Evolutionary conservation across 179 eudicot genomes (phyloP), one percentile per base, ranked within the genome.

Genomic region (Heliamphora pulchella): DNA sequence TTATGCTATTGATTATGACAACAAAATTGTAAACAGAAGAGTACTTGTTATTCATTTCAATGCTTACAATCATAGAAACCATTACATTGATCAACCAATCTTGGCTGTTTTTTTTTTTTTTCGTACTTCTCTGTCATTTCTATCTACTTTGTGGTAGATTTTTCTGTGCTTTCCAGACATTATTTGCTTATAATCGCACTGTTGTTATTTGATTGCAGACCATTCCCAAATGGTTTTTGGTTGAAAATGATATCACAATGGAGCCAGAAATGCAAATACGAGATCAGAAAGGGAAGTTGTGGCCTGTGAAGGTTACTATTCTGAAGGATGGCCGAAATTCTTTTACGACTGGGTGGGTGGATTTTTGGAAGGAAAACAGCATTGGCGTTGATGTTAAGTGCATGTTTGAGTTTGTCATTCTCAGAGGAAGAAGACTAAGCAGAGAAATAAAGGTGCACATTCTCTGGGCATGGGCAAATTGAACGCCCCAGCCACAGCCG

Each of bases 361-460:
- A 44, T 11, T 78, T 82, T 73, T 57, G 63, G 81, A 65, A 57
- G 57, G 61, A 55, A 11, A 64, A 82, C 58, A 43, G 14, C 10
- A 5, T 82, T 20, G 44, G 44, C 7, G 1, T 14, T 2, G 15
- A 57, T 43, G 78, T 55, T 62, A 17, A 64, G 61, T 55, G 67
- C 58, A 43, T 70, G 3, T 51, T 81, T 39, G 80, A 81, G 80
- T 67, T 67, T 50, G 41, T 48, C 17, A 39, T 14, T 39, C 15
- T 7, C n/a, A n/a, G 70, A 8, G 70, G 76, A 47, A 76, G 70
- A 31, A 44, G 81, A 41, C 2, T 3, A 5, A 55, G 68, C 81
- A 31, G 14, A 43, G 81, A 79, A 79, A 79, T 79, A 79, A 14
- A 31, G 14, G 81, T 79, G 20, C 46, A 55, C 9, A 44, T 79